phyloP scores from a whole-genome alignment of 257 asterid species.

The Jaltomata sinuosa region DNA sequence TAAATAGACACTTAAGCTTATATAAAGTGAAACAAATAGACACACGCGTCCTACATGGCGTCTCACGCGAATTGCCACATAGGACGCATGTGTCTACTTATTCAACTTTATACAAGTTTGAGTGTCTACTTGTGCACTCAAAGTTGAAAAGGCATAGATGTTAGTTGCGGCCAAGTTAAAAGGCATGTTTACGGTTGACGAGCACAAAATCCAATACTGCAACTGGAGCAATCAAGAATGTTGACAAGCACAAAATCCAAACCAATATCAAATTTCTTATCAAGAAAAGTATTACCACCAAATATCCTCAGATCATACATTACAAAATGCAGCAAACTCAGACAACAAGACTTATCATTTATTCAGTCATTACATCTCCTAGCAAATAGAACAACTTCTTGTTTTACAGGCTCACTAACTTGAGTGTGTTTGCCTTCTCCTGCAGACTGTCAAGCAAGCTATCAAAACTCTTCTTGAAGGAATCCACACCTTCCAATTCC shows the following conservation, averaged over 20 bases:
- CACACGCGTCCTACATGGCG: too few species aligned
- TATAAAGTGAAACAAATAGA: too few species aligned
- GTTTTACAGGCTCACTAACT: slow-evolving; percentile 54
- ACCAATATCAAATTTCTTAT: not conserved
- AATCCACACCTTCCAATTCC: slow-evolving; percentile 91
- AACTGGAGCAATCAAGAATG: not conserved
- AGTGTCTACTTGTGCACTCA: too few species aligned
- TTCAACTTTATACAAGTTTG: too few species aligned
- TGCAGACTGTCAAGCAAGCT: slow-evolving; percentile 92
- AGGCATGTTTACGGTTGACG: too few species aligned
- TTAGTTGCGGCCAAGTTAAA: too few species aligned
- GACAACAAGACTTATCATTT: slow-evolving; percentile 12
- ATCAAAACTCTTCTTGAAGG: slow-evolving; percentile 94
- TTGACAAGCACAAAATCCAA: not conserved
- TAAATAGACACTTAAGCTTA: too few species aligned
- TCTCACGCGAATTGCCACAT: too few species aligned
- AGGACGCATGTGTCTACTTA: too few species aligned
- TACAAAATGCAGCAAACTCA: slow-evolving; percentile 16
- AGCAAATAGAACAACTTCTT: slow-evolving; percentile 5
- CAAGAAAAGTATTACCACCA: not conserved
- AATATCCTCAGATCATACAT: slow-evolving; percentile 11
- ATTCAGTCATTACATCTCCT: not conserved
- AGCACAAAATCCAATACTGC: too few species aligned
- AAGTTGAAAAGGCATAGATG: too few species aligned
- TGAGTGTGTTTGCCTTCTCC: slow-evolving; percentile 91